Evolutionary conservation across 148 eudicot species (phyloP), one percentile per base, ranked within the genome.

Genomic region (Cornus controversa): DNA sequence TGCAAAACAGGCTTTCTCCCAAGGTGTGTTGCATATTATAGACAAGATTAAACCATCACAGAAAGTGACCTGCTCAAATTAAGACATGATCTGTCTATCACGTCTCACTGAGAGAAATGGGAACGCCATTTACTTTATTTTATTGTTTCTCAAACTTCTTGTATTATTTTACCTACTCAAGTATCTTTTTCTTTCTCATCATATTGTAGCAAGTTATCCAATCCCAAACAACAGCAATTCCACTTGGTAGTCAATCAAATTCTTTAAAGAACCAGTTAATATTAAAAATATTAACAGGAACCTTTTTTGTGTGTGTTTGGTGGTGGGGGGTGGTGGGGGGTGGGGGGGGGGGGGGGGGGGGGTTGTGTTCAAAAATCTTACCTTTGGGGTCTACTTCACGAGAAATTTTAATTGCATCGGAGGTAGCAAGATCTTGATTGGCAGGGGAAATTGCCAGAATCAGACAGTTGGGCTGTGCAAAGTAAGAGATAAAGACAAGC

Each of bases 351-450:
- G 24, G 11, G 25, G 8, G 64, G 8, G 25, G 24, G 2, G 14
- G 24, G 24, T 2, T 14, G 18, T 4, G 57, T 60, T 60, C 8
- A 2, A 36, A 29, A 54, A 10, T 45, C n/a, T 57, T 73, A 89
- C 94, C 94, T 82, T 87, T 85, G 57, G 92, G 94, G 79, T 91
- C 94, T 72, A 91, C 92, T 77, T 91, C 94, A 74, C 92, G 88
- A 68, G 94, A 84, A 66, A 91, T 91, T 75, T 89, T 91, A 66
- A 91, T 91, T 20, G 94, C 94, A 83, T 91, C 94, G 23, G 94
- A 91, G 22, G 94, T 91, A 47, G 94, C 94, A 69, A 91, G 90
- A 87, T 91, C 94, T 80, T 91, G 94, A 81, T 91, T 91, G 36
- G 94, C 94, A 18, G 94, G 94, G 79, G 94, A 91, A 69, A 91